A percentile compares a stretch with the other conserved stretches of the same genome.
phyloP scores from a whole-genome alignment of 768 basidiomycete genomes.

The Boletus patriciae region DNA sequence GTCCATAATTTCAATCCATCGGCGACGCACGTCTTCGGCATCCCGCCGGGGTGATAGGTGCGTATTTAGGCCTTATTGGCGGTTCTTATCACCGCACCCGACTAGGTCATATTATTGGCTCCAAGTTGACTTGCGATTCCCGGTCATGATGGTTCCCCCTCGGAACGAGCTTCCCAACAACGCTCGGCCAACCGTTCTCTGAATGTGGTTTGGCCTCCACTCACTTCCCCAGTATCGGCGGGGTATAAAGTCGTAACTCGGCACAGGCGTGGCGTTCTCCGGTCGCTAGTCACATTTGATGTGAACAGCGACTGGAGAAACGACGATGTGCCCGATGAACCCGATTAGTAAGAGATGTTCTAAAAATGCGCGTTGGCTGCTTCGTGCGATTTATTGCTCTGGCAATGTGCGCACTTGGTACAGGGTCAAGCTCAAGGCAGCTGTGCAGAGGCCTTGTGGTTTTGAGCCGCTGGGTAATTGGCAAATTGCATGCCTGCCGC shows the following conservation, averaged over 20 bases:
- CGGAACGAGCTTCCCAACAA: neutral
- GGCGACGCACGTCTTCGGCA: slow-evolving; percentile 6
- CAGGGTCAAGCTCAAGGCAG: neutral
- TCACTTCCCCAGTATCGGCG: neutral
- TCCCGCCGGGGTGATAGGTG: slow-evolving; percentile 13
- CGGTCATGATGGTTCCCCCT: slow-evolving; percentile 3
- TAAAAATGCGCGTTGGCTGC: slow-evolving; percentile 15
- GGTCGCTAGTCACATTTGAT: slow-evolving; percentile 11
- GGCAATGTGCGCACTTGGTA: slow-evolving; percentile 8
- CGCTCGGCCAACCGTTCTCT: neutral
- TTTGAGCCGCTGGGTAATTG: neutral
- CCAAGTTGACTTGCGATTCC: slow-evolving; percentile 2
- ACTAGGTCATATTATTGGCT: slow-evolving; percentile 21
- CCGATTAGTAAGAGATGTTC: slow-evolving; percentile 22
- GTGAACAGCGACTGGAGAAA: slow-evolving; percentile 3
- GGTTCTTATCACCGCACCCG: slow-evolving; percentile 12
- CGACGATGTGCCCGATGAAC: slow-evolving; percentile 8
- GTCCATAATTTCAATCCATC: slow-evolving; percentile 14
- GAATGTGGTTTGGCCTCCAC: neutral
- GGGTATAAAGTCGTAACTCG: neutral
- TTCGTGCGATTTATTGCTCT: slow-evolving; percentile 31
- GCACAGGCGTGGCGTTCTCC: slow-evolving; percentile 23
- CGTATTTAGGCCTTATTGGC: slow-evolving; percentile 6
- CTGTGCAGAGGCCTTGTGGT: neutral
- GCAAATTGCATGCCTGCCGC: neutral